phyloP scores from a whole-genome alignment of 2,329 filamentous ascomycete genomes.

The Calycina marina region DNA sequence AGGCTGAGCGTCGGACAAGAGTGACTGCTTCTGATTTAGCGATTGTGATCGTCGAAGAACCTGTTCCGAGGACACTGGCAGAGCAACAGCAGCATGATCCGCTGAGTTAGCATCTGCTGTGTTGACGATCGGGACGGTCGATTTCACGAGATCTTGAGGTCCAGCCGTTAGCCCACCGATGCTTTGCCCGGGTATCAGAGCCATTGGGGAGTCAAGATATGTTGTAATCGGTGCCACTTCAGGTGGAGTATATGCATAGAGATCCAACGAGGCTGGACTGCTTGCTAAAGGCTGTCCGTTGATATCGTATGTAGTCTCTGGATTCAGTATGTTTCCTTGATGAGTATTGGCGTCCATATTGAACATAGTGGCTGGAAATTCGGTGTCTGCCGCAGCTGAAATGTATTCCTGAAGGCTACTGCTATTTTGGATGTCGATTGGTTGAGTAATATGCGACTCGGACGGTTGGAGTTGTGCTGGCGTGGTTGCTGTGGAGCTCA shows the following conservation, averaged over 20 bases:
- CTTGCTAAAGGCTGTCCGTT: neutral
- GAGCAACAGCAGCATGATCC: conserved; percentile 1
- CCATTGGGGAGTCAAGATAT: conserved; percentile 16
- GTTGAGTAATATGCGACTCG: conserved; percentile 5
- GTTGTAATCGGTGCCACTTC: neutral
- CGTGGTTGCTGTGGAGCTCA: conserved; percentile 7
- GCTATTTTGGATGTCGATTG: conserved; percentile 7
- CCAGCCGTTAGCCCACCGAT: conserved; percentile 4
- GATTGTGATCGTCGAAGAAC: conserved; percentile 15
- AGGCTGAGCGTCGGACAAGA: conserved; percentile 13
- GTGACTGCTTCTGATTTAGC: conserved; percentile 13
- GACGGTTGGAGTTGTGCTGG: conserved; percentile 4
- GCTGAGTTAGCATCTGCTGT: conserved; percentile 2
- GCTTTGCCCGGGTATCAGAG: conserved; percentile 16
- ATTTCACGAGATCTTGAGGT: neutral
- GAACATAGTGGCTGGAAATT: conserved; percentile 6
- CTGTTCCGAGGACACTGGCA: conserved; percentile 7
- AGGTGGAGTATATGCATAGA: neutral
- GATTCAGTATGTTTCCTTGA: conserved; percentile 3
- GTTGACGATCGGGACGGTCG: too few relatives aligned
- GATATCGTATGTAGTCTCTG: neutral
- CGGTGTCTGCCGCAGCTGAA: conserved; percentile 7
- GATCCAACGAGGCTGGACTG: neutral
- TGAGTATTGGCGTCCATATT: conserved; percentile 8
- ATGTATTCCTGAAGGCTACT: conserved; percentile 8